Evolutionary conservation across 805 yeast species (phyloP), one percentile per base, ranked within the genome.

Genomic region (Pichia thaimueangensis): DNA sequence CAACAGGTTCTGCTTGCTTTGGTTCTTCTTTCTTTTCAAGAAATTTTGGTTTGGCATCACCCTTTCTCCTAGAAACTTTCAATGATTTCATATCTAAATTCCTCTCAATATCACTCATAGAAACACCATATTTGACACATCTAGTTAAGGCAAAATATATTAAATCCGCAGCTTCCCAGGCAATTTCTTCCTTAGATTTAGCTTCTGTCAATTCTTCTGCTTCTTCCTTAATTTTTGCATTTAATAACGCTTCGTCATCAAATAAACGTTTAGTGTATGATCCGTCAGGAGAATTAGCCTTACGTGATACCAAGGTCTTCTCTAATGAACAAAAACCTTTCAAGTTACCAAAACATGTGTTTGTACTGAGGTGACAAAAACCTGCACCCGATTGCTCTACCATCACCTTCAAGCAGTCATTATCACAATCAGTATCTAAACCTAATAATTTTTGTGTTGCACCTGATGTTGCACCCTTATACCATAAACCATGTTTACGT

Each of bases 141-240:
- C 73, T 71, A 9, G 72, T 65, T 63, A 76, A 54, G 6, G 74
- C 75, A 58, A 76, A 76, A 54, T 76, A 76, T 22, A 76, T 50
- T 60, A 93, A 71, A 62, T 93, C 98, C 8, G 98, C 98, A 41
- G 95, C 91, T 67, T 93, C 98, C 96, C 96, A 93, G 0, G 97
- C 83, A 42, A 87, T 74, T 44, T 91, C 69, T 2, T 73, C 74
- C 54, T 72, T 72, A 6, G 69, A 56, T 29, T 70, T 70, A 15
- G 98, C 97, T 45, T 88, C 96, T 25, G 88, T 78, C 48, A 93
- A 75, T 64, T 93, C 98, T 56, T 91, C 97, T 34, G 96, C 94
- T 65, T 93, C 98, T 67, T 93, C 98, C 62, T 80, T 78, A 65
- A 93, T 82, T 70, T 93, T 86, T 21, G 97, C 96, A 43, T 73